phyloP scores from a whole-genome alignment of 345 rosid species.

The Moricandia arvensis region DNA sequence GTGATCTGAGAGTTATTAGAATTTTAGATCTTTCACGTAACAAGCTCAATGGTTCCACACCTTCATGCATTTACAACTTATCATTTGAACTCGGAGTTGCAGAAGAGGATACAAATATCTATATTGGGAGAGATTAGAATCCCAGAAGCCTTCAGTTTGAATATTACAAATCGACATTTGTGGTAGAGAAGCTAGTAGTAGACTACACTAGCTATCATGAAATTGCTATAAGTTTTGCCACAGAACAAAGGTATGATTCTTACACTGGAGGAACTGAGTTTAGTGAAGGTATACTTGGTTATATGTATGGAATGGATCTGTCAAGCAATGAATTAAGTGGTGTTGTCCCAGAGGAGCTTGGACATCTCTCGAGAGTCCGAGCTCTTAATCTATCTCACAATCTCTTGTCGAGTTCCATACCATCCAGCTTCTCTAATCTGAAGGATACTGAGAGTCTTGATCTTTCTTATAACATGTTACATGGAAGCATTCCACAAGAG shows the following conservation, averaged over 20 bases:
- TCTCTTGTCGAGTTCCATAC: not conserved
- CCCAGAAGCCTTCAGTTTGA: not conserved
- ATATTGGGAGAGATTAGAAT: not conserved
- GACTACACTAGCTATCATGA: not conserved
- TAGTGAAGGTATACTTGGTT: not conserved
- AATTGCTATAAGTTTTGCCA: not conserved
- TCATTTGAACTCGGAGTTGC: not conserved
- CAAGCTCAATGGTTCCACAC: not conserved
- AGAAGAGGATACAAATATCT: not conserved
- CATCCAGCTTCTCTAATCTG: not conserved
- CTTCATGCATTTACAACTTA: not conserved
- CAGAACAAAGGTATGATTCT: not conserved
- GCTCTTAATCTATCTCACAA: not conserved
- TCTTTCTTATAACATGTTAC: not conserved
- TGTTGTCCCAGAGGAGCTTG: not conserved
- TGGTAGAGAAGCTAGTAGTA: not conserved
- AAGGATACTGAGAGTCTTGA: not conserved
- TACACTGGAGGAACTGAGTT: not conserved
- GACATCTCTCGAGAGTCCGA: not conserved
- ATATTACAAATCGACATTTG: not conserved
- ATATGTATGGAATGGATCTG: not conserved
- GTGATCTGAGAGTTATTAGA: not conserved
- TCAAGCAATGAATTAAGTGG: not conserved
- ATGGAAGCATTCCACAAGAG: not conserved
- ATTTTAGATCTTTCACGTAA: not conserved